Base-by-base conservation (phyloP, 208 protist species). In the Kentomonas sorsogonicus region DNA sequence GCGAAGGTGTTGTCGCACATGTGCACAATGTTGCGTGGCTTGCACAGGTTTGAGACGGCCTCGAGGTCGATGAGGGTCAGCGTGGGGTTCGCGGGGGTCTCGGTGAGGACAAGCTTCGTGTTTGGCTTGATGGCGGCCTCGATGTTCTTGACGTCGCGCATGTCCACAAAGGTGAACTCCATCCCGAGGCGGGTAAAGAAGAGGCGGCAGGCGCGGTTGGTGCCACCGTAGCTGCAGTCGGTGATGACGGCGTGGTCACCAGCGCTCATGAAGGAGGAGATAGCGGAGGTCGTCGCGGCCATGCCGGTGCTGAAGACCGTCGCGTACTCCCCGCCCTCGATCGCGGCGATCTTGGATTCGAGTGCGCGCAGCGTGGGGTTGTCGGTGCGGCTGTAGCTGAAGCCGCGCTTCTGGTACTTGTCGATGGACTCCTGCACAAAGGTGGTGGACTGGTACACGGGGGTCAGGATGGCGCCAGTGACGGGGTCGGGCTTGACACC, bases 1-100 rank as follows among this genome's bases (percentile, higher is more conserved):
- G 95, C 86, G 59, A 99, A 99, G 18, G 97, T 99, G 79, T 95
- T 97, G 68, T 99, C 96, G 54, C 96, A 97, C 50, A 97, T 79
- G 31, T 98, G 75, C 18, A 98, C 46, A 29, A 98, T 45, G 43
- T 74, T 72, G 34, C 78, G 66, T 10, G 60, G 39, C 58, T 93
- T 80, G 63, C 91, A 96, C 13, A 97, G 61, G 25, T 89, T 76
- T 9, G 92, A 95, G 13, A 97, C 55, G 9, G 72, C 88, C 15
- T 53, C 54, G 64, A 98, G 77, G 72, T 99, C 96, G 36, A 82
- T 86, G 4, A 99, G 69, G 22, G 84, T 94, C 13, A 98, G 66
- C 0, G 92, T 97, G 29, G 96, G 96, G 74, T 98, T 99, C 7
- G 96, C 93, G 44, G 96, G 96, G 7, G 94, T 96, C 75, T 99